A percentile compares a stretch with the other conserved stretches of the same genome.
These are phyloP conservation scores for Fraxinus sp. DNA, from an alignment of 305 asterid genomes.

Conservation along the genomic window DNA sequence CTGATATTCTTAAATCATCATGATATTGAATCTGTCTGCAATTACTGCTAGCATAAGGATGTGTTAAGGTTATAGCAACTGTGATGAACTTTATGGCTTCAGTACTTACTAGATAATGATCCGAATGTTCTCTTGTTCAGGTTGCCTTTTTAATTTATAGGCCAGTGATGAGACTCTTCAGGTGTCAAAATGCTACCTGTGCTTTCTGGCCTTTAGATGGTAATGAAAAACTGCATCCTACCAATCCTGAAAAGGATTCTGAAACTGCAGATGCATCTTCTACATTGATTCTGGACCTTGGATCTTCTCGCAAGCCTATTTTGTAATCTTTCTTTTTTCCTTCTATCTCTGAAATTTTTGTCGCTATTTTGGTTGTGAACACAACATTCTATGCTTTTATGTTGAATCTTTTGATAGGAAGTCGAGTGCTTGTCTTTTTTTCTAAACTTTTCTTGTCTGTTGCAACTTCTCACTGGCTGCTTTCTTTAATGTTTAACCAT, in stretches of 20 bases:
- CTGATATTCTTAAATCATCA: neutral
- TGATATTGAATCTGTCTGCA: neutral
- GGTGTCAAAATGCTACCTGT: conserved; percentile 56
- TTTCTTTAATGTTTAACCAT: conserved; percentile 18
- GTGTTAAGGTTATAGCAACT: neutral
- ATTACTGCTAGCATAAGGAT: neutral
- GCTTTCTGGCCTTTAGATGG: conserved; percentile 84
- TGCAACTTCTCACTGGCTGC: conserved; percentile 2
- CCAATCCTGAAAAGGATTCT: conserved; percentile 53
- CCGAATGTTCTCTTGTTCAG: conserved; percentile 42
- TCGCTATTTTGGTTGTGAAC: conserved; percentile 11
- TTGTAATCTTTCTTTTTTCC: conserved; percentile 46
- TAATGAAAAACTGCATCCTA: conserved; percentile 44
- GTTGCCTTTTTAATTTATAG: conserved; percentile 94
- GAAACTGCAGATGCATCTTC: conserved; percentile 47
- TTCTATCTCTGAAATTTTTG: conserved; percentile 11
- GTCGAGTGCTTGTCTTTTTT: neutral
- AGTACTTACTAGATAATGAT: conserved; percentile 1
- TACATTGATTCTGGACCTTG: conserved; percentile 70
- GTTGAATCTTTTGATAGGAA: neutral
- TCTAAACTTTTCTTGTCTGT: neutral
- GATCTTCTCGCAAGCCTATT: conserved; percentile 65
- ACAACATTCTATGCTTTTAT: conserved; percentile 15
- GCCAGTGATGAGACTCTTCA: conserved; percentile 97
- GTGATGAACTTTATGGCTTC: conserved; percentile 6